Percentiles rank a stretch among this genome's conserved stretches.
Evolutionary conservation across 2,329 filamentous ascomycete genomes (phyloP).

Genomic region (Epichloe aotearoae): DNA sequence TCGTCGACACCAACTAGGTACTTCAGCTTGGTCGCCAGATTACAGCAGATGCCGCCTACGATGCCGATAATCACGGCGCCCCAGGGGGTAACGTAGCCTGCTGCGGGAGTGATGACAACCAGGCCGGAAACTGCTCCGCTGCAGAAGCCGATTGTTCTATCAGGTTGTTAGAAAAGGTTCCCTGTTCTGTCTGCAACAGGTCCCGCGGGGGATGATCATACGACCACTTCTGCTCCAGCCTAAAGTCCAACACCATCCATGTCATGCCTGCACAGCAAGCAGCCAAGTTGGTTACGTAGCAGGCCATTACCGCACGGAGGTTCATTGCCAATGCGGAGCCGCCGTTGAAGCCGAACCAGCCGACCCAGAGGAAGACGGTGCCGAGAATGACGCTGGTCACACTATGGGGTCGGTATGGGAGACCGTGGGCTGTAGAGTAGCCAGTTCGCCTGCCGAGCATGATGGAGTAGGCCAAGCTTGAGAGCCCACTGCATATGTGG

Average conservation of each 20-base stretch:
- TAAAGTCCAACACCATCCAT: conserved; percentile 78
- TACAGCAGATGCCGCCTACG: conserved; percentile 53
- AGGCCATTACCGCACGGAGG: conserved; percentile 79
- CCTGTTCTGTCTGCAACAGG: not conserved
- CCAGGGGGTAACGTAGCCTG: conserved; percentile 64
- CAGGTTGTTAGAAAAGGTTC: not conserved
- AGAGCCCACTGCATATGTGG: conserved; percentile 59
- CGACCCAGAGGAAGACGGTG: conserved; percentile 74
- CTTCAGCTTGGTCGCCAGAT: conserved; percentile 79
- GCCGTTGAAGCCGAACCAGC: conserved; percentile 95
- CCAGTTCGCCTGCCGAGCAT: conserved; percentile 58
- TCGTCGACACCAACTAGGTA: conserved; percentile 66
- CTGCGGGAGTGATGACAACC: conserved; percentile 74
- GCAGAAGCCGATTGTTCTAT: conserved; percentile 84
- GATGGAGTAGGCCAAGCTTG: conserved; percentile 58
- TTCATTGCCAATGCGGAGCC: conserved; percentile 72
- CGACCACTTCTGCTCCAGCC: conserved; percentile 76
- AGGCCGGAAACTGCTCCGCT: conserved; percentile 78
- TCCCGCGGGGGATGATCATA: not conserved
- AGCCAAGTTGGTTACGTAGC: conserved; percentile 76
- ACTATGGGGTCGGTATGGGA: conserved; percentile 59
- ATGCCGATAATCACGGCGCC: conserved; percentile 45
- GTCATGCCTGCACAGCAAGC: conserved; percentile 70
- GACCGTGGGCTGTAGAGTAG: conserved; percentile 46
- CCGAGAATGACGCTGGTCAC: conserved; percentile 62